Conservation (phyloP, 371 early-diverging fungal genomes). For the Circinella umbellata region DNA sequence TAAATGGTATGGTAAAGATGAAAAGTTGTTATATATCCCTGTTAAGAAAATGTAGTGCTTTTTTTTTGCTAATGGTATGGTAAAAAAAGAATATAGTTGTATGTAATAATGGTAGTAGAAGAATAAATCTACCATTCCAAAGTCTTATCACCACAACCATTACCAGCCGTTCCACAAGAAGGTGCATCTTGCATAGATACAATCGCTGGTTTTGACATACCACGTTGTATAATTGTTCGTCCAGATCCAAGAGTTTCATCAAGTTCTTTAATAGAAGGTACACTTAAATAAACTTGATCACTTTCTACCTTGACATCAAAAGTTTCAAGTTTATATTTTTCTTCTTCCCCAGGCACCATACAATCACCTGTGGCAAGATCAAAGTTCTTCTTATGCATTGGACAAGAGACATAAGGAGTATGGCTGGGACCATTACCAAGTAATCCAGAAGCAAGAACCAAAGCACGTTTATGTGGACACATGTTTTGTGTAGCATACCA, state of each 20-base stretch:
- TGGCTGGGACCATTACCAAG: slow-evolving; percentile 46
- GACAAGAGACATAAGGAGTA: slow-evolving; percentile 65
- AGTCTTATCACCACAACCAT: slow-evolving; percentile 24
- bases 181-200: slow-evolving; percentile 8
- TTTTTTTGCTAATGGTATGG: too few relatives aligned
- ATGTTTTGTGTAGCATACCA: slow-evolving; percentile 79
- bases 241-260: slow-evolving; percentile 55
- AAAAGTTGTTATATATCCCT: too few relatives aligned
- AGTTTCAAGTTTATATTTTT: slow-evolving; percentile 50
- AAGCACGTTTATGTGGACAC: slow-evolving; percentile 74
- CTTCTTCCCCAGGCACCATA: slow-evolving; percentile 48
- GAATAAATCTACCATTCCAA: slow-evolving; percentile 22
- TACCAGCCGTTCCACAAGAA: slow-evolving; percentile 13
- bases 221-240: slow-evolving; percentile 49
- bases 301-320: slow-evolving; percentile 59
- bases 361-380: slow-evolving; percentile 56
- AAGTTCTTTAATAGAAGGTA: slow-evolving; percentile 53
- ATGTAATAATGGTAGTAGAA: too few relatives aligned
- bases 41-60: too few relatives aligned
- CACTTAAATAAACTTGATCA: slow-evolving; percentile 46
- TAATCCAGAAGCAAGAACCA: slow-evolving; percentile 67
- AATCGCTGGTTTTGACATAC: slow-evolving; percentile 18
- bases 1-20: too few relatives aligned
- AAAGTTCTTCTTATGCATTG: slow-evolving; percentile 76
- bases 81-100: neutral